A percentile compares a stretch with the other conserved stretches of the same genome.
phyloP scores from a whole-genome alignment of 148 eudicot genomes.

The Dianthus caryophyllus region DNA sequence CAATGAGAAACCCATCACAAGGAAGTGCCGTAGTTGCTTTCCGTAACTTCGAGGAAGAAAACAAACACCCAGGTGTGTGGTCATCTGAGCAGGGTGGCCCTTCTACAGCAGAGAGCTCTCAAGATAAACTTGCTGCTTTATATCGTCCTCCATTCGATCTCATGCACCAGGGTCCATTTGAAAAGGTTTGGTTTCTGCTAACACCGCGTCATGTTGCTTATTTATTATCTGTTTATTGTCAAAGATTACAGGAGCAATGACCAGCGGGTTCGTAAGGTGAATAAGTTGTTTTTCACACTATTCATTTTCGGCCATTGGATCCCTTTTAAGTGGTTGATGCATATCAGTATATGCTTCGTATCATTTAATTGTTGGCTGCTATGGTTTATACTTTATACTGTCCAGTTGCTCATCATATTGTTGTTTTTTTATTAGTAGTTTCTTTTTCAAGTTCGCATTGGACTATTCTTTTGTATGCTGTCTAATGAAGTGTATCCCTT shows the following conservation, averaged over 20 bases:
- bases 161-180: constrained; percentile 83
- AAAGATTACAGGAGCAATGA: background rate
- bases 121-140: constrained; percentile 85
- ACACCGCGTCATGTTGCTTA: background rate
- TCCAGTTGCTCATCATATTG: background rate
- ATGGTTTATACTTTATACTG: background rate
- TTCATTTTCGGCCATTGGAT: background rate
- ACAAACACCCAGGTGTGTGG: constrained; percentile 66
- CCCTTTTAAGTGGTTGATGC: too few relatives aligned
- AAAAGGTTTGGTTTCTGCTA: constrained; percentile 47
- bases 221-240: background rate
- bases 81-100: constrained; percentile 65
- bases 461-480: background rate
- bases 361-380: too few relatives aligned
- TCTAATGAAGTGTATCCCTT: constrained; percentile 11
- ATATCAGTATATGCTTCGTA: too few relatives aligned
- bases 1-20: constrained; percentile 42
- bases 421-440: background rate
- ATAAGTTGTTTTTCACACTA: background rate
- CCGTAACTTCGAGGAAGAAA: constrained; percentile 91
- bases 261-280: background rate
- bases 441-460: background rate
- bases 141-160: constrained; percentile 88
- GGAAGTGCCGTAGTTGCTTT: constrained; percentile 70
- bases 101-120: constrained; percentile 52